Evolutionary conservation across 2,329 filamentous ascomycete species (phyloP), one percentile per base, ranked within the genome.

Genomic region (Curvularia sp.): DNA sequence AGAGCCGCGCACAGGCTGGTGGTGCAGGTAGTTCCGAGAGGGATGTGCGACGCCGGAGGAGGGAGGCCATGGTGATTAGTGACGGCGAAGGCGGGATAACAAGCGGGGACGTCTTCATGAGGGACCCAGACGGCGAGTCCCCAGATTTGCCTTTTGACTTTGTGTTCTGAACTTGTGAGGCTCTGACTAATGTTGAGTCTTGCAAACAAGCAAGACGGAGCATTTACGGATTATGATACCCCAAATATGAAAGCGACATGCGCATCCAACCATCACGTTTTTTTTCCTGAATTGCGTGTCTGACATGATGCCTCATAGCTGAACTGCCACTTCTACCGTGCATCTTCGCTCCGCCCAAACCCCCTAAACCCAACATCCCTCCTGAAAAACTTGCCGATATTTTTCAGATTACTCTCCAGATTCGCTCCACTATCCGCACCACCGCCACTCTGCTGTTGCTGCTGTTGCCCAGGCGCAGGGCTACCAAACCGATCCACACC

Each of bases 371-470:
- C 90, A 63, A 94, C 88, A 80, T 97, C 94, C 63, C 94, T 83
- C 62, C 90, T 88, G 81, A 98, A 98, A 80, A 98, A 97, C 79
- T 96, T 97, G 23, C 94, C 94, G 78, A 99, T 91, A 75, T 92
- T 97, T 80, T 92, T 93, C 78, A 98, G 76, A 77, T 97, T 97
- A 78, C 96, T 93, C 74, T 97, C 96, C 64, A 97, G 86, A 51
- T 90, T 92, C 7, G 86, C 86, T 69, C 89, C 76, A 57, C 57
- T 71, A 53, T 53, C 73, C 23, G 55, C 65, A 32, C 21, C 67
- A 53, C 49, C 61, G 2, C 69, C 71, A 48, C 48, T 64, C 38
- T 59, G 68, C 75, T 38, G 77, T 74, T 51, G 68, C 55, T 63
- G 68, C 75, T 42, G 78, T 75, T 52, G 68, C 50, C 59, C 76